Base-by-base conservation (phyloP, 495 filamentous ascomycete genomes). In the Aspergillus sparsus region DNA sequence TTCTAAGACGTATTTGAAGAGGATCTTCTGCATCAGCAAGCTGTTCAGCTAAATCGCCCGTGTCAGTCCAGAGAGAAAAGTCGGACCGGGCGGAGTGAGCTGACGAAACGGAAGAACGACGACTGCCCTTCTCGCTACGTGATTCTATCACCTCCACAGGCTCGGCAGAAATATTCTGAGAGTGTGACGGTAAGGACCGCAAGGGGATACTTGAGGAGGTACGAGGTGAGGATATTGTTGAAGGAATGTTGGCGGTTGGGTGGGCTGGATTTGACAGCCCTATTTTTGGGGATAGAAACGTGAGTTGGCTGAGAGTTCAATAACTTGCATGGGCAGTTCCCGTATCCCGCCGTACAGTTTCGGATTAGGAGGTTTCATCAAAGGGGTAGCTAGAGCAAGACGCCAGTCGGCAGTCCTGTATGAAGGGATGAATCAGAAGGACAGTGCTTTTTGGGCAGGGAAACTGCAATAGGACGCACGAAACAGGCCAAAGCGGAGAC, bases 1-100 rank as follows among this genome's bases (percentile, higher is more conserved):
- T 79, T 67, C 79, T 80, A 56, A 91, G 77, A 58, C 78, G 82
- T 67, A 84, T 82, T 62, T 82, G 85, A 58, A 92, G 75, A 51
- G 91, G 89, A 74, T 95, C 89, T 73, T 94, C 89, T 62, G 85
- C 83, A 74, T 87, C 89, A 54, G 84, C 87, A 64, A 92, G 81
- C 81, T 95, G 93, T 77, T 96, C 92, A 64, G 89, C 89, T 60
- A 98, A 83, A 76, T 97, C 94, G 53, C 92, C 94, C 49, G 92
- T 94, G 68, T 96, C 91, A 69, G 90, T 90, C 92, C 91, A 96
- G 56, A 84, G 73, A 33, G 90, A 93, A 72, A 89, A 88, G 64
- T 88, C 87, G 54, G 89, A 91, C 68, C 82, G 85, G 65, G 74
- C 79, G 56, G 86, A 88, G 72, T 78, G 82, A 75, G 76, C 72